Evolutionary conservation across 176 grass and related monocot genomes (phyloP).

Genomic region (Ampelocalamus luodianensis): DNA sequence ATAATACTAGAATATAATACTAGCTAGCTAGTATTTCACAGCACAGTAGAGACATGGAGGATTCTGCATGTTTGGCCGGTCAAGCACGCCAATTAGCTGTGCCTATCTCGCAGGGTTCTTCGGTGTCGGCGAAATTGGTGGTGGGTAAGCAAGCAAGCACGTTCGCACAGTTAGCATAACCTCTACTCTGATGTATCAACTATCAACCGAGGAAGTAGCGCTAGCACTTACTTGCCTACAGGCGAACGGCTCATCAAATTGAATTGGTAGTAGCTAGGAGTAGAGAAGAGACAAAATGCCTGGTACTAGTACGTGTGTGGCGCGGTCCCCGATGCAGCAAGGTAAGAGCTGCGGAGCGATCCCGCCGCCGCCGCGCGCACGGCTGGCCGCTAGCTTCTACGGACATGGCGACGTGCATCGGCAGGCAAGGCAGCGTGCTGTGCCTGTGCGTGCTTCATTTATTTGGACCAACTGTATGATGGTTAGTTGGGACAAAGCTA

Average conservation of each 20-base stretch:
- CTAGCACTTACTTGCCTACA: background rate
- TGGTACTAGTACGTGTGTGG: background rate
- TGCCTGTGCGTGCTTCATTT: background rate
- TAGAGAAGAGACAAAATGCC: background rate
- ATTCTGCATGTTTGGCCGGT: constrained; percentile 13
- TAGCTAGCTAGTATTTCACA: background rate
- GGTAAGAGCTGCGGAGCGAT: constrained; percentile 6
- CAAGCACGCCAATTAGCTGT: constrained; percentile 36
- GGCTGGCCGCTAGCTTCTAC: background rate
- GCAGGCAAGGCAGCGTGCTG: background rate
- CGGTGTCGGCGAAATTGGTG: constrained; percentile 30
- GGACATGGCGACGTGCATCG: constrained; percentile 36
- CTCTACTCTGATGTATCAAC: background rate
- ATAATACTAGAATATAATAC: background rate
- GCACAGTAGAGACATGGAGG: background rate
- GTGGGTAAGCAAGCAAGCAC: background rate
- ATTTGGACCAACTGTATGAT: background rate
- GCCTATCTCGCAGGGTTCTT: background rate
- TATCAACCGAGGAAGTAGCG: background rate
- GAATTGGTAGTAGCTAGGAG: too few species aligned
- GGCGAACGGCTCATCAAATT: background rate
- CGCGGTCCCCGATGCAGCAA: background rate
- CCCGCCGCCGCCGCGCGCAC: background rate
- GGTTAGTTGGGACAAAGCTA: background rate
- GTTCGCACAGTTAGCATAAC: background rate